phyloP scores from a whole-genome alignment of 2,329 filamentous ascomycete genomes.

The Claviceps maximensis region DNA sequence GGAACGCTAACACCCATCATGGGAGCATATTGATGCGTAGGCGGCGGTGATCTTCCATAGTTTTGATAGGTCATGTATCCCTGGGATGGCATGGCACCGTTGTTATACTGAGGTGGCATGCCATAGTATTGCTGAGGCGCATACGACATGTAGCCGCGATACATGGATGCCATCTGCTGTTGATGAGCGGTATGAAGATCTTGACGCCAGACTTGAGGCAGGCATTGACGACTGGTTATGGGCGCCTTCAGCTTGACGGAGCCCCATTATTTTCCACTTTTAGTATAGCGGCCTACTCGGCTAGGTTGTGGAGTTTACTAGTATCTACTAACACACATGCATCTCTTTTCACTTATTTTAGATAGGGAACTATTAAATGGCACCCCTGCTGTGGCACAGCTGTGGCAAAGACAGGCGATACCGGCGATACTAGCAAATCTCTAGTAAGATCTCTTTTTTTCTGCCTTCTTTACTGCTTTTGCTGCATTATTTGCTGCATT shows the following conservation, averaged over 20 bases:
- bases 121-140: slow-evolving; percentile 33
- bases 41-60: slow-evolving; percentile 35
- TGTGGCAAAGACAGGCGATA: no score
- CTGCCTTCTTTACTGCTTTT: no score
- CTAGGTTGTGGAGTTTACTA: background rate
- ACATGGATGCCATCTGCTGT: slow-evolving; percentile 30
- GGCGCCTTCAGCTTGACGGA: background rate
- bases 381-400: no score
- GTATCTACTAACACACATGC: background rate
- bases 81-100: slow-evolving; percentile 29
- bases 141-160: slow-evolving; percentile 39
- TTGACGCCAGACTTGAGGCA: background rate
- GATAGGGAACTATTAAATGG: no score
- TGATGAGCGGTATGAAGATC: slow-evolving; percentile 14
- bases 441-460: no score
- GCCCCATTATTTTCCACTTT: background rate
- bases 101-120: slow-evolving; percentile 48
- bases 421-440: no score
- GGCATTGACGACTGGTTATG: background rate
- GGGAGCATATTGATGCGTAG: slow-evolving; percentile 42
- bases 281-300: background rate
- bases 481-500: no score
- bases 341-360: background rate
- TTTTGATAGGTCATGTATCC: slow-evolving; percentile 36
- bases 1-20: slow-evolving; percentile 34